phyloP scores from a whole-genome alignment of 352 stramenopile genomes.

The Phytophthora citrophthora region DNA sequence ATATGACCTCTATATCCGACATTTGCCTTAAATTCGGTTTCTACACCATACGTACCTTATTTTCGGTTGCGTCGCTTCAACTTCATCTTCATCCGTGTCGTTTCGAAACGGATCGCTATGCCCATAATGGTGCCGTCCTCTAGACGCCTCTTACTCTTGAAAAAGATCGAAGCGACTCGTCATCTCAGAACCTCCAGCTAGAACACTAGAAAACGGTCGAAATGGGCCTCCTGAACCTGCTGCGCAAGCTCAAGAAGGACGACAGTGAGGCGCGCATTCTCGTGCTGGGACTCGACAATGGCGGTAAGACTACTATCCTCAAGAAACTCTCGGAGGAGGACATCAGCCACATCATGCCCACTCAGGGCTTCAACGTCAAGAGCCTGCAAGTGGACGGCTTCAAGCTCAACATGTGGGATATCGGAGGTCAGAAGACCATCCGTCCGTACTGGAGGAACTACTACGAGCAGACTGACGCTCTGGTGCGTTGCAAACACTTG shows the following conservation, averaged over 20 bases:
- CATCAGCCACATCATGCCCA: conserved; percentile 94
- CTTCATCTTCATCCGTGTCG: neutral
- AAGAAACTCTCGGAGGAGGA: conserved; percentile 97
- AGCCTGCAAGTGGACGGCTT: conserved; percentile 95
- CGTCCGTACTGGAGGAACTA: conserved; percentile 99
- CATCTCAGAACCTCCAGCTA: conserved; percentile 6
- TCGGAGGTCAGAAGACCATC: conserved; percentile 99
- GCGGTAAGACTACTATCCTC: conserved; percentile 97
- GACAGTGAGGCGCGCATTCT: conserved; percentile 95
- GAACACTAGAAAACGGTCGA: neutral
- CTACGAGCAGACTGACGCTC: conserved; percentile 97
- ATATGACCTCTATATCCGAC: neutral
- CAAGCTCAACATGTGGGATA: conserved; percentile 98
- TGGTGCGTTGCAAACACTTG: conserved; percentile 47
- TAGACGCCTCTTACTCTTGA: conserved; percentile 41
- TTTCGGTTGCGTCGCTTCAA: conserved; percentile 11
- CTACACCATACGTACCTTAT: conserved; percentile 3
- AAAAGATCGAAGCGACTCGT: conserved; percentile 39
- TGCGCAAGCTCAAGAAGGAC: conserved; percentile 96
- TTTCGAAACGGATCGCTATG: conserved; percentile 21
- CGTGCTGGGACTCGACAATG: conserved; percentile 96
- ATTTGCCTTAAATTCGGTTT: conserved; percentile 1
- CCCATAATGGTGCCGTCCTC: neutral
- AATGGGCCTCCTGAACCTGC: conserved; percentile 93
- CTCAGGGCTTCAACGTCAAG: conserved; percentile 97